Evolutionary conservation across 2,329 filamentous ascomycete genomes (phyloP), one percentile per base, ranked within the genome.

Genomic region (Incumbomyces delicatus): DNA sequence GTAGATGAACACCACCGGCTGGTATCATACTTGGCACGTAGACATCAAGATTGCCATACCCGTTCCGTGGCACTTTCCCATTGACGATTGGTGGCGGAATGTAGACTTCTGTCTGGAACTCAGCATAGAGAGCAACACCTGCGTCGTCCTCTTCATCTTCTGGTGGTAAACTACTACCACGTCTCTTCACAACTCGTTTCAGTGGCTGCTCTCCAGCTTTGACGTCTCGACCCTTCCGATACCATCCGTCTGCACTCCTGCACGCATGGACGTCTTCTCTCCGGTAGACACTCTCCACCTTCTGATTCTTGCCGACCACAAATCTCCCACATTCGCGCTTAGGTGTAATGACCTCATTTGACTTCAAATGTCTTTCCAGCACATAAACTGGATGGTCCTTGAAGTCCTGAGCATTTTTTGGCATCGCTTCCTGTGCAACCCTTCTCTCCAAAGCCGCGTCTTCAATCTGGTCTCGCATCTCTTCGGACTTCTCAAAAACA

Each of bases 181-280:
- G 58, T 63, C 60, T 53, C 63, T 55, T 68, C 63, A 74, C 70
- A 2, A 87, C 67, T 60, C 83, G 82, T 61, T 95, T 96, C 12
- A 85, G 74, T 0, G 92, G 87, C 47, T 92, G 83, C 61, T 95
- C 86, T 12, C 83, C 80, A 0, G 78, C 67, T 54, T 80, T 86
- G 6, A 98, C 78, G 53, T 88, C 82, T 20, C 87, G 76, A 0
- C 92, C 92, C 50, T 90, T 67, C 2, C 89, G 80, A 63, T 92
- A 95, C 94, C 92, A 98, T 53, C 85, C 87, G 55, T 94, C 87
- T 2, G 80, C 81, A 51, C 81, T 94, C 51, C 81, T 78, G 1
- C 87, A 87, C 4, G 80, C 59, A 44, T 86, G 80, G 0, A 98
- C 87, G 60, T 96, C 87, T 40, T 74, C 75, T 2, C 92, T 77